These are phyloP conservation scores for Populus trichocarpa DNA, from an alignment of 441 rosid species.

Conservation along the genomic window DNA sequence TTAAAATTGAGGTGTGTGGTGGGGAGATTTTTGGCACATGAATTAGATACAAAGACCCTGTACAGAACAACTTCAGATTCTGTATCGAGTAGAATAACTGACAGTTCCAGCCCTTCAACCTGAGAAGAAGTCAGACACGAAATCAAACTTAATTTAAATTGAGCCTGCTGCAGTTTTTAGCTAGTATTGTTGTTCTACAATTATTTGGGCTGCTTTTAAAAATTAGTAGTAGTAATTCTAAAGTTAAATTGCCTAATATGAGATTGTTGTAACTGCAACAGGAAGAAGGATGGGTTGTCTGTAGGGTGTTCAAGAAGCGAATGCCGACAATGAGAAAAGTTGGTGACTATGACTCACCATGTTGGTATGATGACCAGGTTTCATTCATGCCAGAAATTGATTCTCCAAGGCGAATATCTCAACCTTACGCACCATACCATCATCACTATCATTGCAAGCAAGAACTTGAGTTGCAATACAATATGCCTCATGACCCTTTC, in stretches of 20 bases:
- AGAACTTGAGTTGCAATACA: constrained; percentile 65
- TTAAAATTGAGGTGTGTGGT: neutral
- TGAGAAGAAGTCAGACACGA: neutral
- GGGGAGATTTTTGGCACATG: neutral
- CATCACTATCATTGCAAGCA: constrained; percentile 78
- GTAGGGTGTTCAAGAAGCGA: constrained; percentile 96
- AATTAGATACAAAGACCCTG: neutral
- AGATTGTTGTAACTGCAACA: constrained; percentile 28
- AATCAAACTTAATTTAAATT: neutral
- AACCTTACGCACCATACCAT: constrained; percentile 42
- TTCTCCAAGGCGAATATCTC: constrained; percentile 57
- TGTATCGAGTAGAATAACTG: neutral
- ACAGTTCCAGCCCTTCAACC: neutral
- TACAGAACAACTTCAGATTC: neutral
- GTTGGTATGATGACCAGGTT: constrained; percentile 92
- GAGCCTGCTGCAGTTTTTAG: neutral
- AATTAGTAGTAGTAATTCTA: neutral
- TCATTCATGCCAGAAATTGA: constrained; percentile 76
- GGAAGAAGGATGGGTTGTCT: constrained; percentile 99
- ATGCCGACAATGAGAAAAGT: constrained; percentile 61
- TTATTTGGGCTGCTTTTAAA: neutral
- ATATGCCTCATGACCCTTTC: constrained; percentile 51
- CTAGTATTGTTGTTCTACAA: neutral
- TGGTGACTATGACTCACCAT: constrained; percentile 83
- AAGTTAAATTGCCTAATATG: neutral